These are phyloP conservation scores for Yarrowia bubula DNA, from an alignment of 805 yeast genomes.

Conservation along the genomic window DNA sequence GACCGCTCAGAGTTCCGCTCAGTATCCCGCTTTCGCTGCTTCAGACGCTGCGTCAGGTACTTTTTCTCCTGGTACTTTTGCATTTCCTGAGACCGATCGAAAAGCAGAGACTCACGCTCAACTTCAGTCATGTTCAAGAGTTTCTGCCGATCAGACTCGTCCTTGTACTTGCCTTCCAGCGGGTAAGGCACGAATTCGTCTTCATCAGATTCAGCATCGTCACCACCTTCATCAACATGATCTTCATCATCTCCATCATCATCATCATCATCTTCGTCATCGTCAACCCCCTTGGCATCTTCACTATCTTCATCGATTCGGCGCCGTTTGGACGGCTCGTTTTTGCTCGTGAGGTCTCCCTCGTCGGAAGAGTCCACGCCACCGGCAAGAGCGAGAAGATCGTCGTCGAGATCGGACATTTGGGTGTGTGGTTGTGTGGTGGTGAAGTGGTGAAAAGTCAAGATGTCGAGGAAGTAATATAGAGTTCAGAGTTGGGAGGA, in stretches of 20 bases:
- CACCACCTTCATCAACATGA: slow-evolving; percentile 30
- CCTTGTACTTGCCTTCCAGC: slow-evolving; percentile 83
- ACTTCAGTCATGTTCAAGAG: slow-evolving; percentile 79
- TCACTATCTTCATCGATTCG: slow-evolving; percentile 39
- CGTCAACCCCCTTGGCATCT: slow-evolving; percentile 33
- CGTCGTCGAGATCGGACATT: slow-evolving; percentile 70
- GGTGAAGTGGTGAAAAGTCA: background rate
- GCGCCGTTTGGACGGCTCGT: slow-evolving; percentile 20
- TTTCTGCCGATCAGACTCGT: slow-evolving; percentile 68
- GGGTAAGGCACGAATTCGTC: slow-evolving; percentile 68
- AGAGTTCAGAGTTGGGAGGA: background rate
- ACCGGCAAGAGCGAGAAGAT: slow-evolving; percentile 93
- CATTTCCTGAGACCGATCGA: slow-evolving; percentile 89
- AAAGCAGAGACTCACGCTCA: slow-evolving; percentile 84
- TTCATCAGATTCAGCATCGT: slow-evolving; percentile 38
- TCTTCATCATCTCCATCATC: slow-evolving; percentile 47
- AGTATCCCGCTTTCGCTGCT: slow-evolving; percentile 40
- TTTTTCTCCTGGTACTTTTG: slow-evolving; percentile 82
- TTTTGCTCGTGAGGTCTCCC: slow-evolving; percentile 28
- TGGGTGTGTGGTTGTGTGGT: background rate
- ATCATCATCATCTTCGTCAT: slow-evolving; percentile 37
- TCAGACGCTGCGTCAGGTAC: slow-evolving; percentile 77
- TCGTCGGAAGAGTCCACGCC: slow-evolving; percentile 49
- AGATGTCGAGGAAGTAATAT: background rate
- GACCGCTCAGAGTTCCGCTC: slow-evolving; percentile 34